Evolutionary conservation across 2,329 filamentous ascomycete genomes (phyloP).

Genomic region (Moelleriella libera): DNA sequence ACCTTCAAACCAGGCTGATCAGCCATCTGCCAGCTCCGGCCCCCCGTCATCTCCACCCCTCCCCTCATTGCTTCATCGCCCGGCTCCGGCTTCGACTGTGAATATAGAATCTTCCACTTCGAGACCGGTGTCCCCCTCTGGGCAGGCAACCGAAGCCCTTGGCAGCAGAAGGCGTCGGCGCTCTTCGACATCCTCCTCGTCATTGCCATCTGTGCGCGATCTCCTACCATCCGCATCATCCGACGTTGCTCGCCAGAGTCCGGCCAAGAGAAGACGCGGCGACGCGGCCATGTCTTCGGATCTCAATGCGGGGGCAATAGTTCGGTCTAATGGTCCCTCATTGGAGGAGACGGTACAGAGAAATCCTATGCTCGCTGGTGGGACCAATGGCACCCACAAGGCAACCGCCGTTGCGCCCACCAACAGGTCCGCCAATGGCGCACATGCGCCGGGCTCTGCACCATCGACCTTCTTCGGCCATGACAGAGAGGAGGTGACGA

Average conservation of each 20-base stretch:
- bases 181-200: slow-evolving; percentile 17
- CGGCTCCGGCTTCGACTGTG: slow-evolving; percentile 17
- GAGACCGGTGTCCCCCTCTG: slow-evolving; percentile 10
- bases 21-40: slow-evolving; percentile 31
- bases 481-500: slow-evolving; percentile 81
- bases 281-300: slow-evolving; percentile 47
- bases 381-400: slow-evolving; percentile 34
- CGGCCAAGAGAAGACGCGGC: slow-evolving; percentile 41
- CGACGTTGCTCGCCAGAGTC: slow-evolving; percentile 6
- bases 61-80: slow-evolving; percentile 9
- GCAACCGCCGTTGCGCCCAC: slow-evolving; percentile 22
- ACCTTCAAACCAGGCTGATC: slow-evolving; percentile 43
- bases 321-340: slow-evolving; percentile 27
- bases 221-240: slow-evolving; percentile 1
- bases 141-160: slow-evolving; percentile 25
- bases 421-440: slow-evolving; percentile 37
- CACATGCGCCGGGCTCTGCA: slow-evolving; percentile 5
- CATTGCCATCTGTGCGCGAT: too few relatives aligned
- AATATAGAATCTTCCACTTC: slow-evolving; percentile 26
- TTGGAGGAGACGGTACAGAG: slow-evolving; percentile 10
- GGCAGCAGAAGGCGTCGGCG: slow-evolving; percentile 39
- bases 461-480: slow-evolving; percentile 59
- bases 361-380: slow-evolving; percentile 9
- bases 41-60: slow-evolving; percentile 23
- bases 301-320: slow-evolving; percentile 38